A percentile compares a stretch with the other conserved stretches of the same genome.
Evolutionary conservation across 768 basidiomycete genomes (phyloP).

Genomic region (Cystobasidium ongulense): DNA sequence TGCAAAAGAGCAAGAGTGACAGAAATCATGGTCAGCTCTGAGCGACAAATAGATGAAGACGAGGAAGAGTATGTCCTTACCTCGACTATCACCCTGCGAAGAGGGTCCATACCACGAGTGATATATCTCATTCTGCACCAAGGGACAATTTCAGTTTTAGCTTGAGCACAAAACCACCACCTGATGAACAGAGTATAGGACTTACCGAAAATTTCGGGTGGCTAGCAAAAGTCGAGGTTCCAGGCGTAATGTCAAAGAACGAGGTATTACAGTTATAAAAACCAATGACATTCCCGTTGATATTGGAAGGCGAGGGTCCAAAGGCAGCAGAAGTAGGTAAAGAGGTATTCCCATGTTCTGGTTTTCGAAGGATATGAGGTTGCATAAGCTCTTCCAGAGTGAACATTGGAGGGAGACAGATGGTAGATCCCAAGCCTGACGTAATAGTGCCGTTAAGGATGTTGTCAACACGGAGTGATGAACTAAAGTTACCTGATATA

Average conservation of each 20-base stretch:
- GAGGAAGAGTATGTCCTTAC: no score
- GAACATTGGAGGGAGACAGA: conserved; percentile 18
- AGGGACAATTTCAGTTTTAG: neutral
- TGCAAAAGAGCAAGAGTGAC: no score
- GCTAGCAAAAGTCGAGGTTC: neutral
- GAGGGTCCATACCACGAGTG: no score
- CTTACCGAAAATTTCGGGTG: neutral
- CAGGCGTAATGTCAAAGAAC: neutral
- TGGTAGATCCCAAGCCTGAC: neutral
- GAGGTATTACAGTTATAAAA: neutral
- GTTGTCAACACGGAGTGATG: neutral
- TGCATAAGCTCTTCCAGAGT: conserved; percentile 16
- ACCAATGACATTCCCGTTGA: neutral
- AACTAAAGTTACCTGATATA: neutral
- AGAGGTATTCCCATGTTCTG: neutral
- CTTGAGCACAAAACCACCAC: neutral
- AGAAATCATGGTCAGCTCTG: no score
- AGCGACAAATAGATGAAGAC: no score
- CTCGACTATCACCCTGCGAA: no score
- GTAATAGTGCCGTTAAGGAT: neutral
- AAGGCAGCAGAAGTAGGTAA: no score
- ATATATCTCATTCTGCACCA: no score
- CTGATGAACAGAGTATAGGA: neutral
- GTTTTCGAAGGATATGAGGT: neutral
- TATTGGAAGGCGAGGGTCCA: no score